Evolutionary conservation across 352 stramenopile species (phyloP).

Genomic region (Phytophthora palmivora): DNA sequence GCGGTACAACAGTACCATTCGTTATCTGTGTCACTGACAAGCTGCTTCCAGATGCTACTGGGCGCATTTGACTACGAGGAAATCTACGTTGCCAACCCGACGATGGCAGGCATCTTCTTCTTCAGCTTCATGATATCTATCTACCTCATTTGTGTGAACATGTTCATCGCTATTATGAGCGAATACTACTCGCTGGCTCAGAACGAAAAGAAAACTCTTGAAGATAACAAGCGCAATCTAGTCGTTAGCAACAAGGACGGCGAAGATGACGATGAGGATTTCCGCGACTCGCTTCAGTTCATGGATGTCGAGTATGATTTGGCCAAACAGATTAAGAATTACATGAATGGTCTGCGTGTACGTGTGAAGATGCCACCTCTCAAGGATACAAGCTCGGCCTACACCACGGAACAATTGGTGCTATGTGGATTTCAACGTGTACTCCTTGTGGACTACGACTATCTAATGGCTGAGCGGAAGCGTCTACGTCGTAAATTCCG

Average conservation of each 20-base stretch:
- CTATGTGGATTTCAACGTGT: conserved; percentile 71
- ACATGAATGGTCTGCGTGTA: conserved; percentile 59
- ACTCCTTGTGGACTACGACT: conserved; percentile 76
- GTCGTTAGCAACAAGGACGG: conserved; percentile 23
- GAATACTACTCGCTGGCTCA: conserved; percentile 84
- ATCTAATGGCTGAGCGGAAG: conserved; percentile 73
- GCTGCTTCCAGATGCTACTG: conserved; percentile 86
- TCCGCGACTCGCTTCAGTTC: conserved; percentile 62
- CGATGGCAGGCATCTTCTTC: conserved; percentile 84
- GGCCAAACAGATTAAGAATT: conserved; percentile 72
- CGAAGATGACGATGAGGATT: conserved; percentile 45
- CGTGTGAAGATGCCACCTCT: conserved; percentile 62
- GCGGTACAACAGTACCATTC: conserved; percentile 75
- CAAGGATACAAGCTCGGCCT: conserved; percentile 39
- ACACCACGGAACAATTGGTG: conserved; percentile 59
- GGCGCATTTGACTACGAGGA: conserved; percentile 82
- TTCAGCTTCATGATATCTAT: conserved; percentile 86
- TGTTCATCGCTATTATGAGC: conserved; percentile 89
- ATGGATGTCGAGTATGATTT: conserved; percentile 82
- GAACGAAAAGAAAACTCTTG: conserved; percentile 66
- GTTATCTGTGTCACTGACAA: conserved; percentile 70
- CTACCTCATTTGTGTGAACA: conserved; percentile 85
- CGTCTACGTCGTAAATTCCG: conserved; percentile 70
- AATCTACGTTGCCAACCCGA: conserved; percentile 69
- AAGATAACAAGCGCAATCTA: conserved; percentile 59